Conservation (phyloP, 2,329 filamentous ascomycete species). For the Alternaria sp. region DNA sequence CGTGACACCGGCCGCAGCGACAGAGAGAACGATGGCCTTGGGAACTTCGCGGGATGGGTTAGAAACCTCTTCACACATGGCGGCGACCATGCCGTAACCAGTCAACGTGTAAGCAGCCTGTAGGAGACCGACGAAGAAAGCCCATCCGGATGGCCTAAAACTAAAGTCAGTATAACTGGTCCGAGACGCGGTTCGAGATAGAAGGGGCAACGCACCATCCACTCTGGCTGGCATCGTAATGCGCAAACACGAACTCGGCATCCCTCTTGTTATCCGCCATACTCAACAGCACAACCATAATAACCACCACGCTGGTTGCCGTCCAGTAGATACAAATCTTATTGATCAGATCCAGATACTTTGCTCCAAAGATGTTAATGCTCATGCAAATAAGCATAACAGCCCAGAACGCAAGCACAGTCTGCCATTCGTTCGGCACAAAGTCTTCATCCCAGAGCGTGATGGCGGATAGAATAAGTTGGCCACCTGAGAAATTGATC, state of each 20-base stretch:
- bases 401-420: constrained; percentile 75
- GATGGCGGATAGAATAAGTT: constrained; percentile 71
- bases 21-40: constrained; percentile 74
- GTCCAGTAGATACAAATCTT: constrained; percentile 80
- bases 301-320: constrained; percentile 70
- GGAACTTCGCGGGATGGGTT: constrained; percentile 74
- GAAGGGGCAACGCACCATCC: constrained; percentile 63
- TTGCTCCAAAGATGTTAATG: constrained; percentile 71
- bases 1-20: constrained; percentile 72
- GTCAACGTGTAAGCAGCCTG: constrained; percentile 71
- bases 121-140: constrained; percentile 75
- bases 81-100: constrained; percentile 75
- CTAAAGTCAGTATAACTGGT: constrained; percentile 2
- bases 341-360: constrained; percentile 73
- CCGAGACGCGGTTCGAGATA: background rate
- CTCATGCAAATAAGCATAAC: constrained; percentile 71
- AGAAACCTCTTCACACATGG: constrained; percentile 78
- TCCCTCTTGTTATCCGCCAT: constrained; percentile 68
- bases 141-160: constrained; percentile 69
- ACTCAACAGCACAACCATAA: constrained; percentile 69
- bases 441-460: constrained; percentile 75
- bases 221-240: constrained; percentile 72
- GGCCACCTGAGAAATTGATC: constrained; percentile 75
- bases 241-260: constrained; percentile 71
- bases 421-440: constrained; percentile 73